phyloP scores from a whole-genome alignment of 2,329 filamentous ascomycete species.

The Ophiostoma sp. region DNA sequence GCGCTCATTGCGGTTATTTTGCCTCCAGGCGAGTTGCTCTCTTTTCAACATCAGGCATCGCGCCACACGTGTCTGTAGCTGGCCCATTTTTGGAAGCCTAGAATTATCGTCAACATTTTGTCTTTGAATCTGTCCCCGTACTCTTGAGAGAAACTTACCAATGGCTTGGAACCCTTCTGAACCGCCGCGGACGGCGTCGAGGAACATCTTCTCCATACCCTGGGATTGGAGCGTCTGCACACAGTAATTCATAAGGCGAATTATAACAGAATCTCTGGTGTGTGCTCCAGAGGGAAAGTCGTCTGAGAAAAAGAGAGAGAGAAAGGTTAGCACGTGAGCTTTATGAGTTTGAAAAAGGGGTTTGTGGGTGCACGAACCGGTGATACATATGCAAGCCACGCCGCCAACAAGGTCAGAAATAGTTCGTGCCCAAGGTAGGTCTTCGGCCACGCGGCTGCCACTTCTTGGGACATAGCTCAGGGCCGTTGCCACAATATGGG shows the following conservation, averaged over 20 bases:
- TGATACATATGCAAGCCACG: constrained; percentile 61
- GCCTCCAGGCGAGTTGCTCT: neutral
- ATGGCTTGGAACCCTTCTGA: constrained; percentile 53
- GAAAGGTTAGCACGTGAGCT: neutral
- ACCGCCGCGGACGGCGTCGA: constrained; percentile 56
- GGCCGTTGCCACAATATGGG: constrained; percentile 53
- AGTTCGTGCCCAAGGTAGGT: constrained; percentile 57
- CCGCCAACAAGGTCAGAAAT: constrained; percentile 56
- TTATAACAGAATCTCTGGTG: constrained; percentile 51
- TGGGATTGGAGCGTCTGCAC: constrained; percentile 48
- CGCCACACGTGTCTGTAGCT: constrained; percentile 58
- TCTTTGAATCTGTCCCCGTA: neutral
- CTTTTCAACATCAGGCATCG: constrained; percentile 31
- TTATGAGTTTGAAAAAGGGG: neutral
- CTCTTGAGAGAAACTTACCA: constrained; percentile 43
- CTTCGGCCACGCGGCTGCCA: constrained; percentile 48
- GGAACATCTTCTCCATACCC: constrained; percentile 56
- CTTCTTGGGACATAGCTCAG: constrained; percentile 54
- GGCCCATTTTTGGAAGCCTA: constrained; percentile 52
- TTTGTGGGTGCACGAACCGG: constrained; percentile 45
- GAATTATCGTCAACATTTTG: neutral
- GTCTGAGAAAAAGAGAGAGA: constrained; percentile 37
- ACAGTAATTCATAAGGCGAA: constrained; percentile 56
- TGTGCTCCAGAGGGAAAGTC: constrained; percentile 46
- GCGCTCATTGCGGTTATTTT: neutral